Conservation (phyloP, 805 yeast genomes). For the Zygosaccharomyces gambellarensis region DNA sequence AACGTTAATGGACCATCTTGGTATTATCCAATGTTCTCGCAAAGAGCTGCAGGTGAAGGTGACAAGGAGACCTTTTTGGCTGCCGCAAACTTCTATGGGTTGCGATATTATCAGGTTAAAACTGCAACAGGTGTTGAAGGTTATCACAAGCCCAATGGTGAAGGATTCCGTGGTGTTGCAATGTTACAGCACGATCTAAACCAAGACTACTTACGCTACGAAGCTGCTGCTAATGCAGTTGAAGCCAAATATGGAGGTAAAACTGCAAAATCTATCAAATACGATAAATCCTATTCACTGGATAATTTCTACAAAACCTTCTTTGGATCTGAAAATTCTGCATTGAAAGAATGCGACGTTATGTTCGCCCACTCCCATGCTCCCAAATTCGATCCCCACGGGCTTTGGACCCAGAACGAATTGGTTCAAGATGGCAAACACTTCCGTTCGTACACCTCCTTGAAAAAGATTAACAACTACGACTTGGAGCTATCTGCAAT, state of each 20-base stretch:
- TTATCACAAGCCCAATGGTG: slow-evolving; percentile 29
- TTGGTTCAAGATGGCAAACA: slow-evolving; percentile 23
- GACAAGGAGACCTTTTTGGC: slow-evolving; percentile 72
- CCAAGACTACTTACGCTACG: slow-evolving; percentile 44
- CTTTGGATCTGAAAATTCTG: slow-evolving; percentile 13
- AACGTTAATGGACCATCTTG: slow-evolving; percentile 62
- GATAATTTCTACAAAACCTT: slow-evolving; percentile 21
- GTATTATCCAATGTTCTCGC: slow-evolving; percentile 67
- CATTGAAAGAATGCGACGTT: slow-evolving; percentile 17
- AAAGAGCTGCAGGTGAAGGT: slow-evolving; percentile 79
- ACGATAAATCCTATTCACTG: slow-evolving; percentile 17
- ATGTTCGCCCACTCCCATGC: slow-evolving; percentile 39
- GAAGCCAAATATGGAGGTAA: slow-evolving; percentile 10
- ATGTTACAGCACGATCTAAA: slow-evolving; percentile 75
- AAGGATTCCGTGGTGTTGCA: slow-evolving; percentile 57
- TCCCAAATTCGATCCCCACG: slow-evolving; percentile 38
- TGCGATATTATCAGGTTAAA: slow-evolving; percentile 47
- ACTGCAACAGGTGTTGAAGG: slow-evolving; percentile 40
- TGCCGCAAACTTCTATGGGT: slow-evolving; percentile 47
- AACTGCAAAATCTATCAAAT: slow-evolving; percentile 9
- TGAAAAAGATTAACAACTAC: slow-evolving; percentile 20
- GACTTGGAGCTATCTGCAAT: slow-evolving; percentile 30
- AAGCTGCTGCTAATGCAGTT: slow-evolving; percentile 19
- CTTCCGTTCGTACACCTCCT: slow-evolving; percentile 22
- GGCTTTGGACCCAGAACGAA: slow-evolving; percentile 21